Base-by-base conservation (phyloP, 768 basidiomycete species). In the Lyophyllum semitale region DNA sequence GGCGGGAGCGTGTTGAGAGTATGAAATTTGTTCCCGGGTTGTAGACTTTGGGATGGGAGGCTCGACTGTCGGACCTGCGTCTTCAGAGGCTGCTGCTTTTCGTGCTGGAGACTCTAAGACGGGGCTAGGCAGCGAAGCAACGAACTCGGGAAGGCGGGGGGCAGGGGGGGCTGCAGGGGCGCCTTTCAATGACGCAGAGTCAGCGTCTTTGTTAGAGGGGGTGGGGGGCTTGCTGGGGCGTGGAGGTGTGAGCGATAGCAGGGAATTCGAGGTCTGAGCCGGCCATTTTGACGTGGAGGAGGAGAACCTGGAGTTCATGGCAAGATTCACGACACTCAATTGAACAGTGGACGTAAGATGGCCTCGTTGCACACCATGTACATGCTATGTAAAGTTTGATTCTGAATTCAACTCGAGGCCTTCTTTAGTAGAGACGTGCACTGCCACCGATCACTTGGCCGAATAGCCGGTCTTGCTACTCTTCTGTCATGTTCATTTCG, bases 51-150 rank as follows among this genome's bases (percentile, higher is more conserved):
- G n/a, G n/a, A n/a, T n/a, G n/a, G 84, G 81, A 26, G 73, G 74
- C 0, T 69, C 77, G 20, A 66, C 50, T 4, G 63, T 63, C 7
- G 63, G 54, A 27, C 71, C 73, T 8, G 71, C 63, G 13, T 69
- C 68, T 30, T 58, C 59, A 27, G 72, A 57, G 3, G 73, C 78
- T 13, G 76, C 81, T 8, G 75, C 78, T 61, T 86, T 84, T 23
- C 85, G 78, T 8, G 77, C 78, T 26, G 88, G 87, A 2, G 85
- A 88, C 65, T 91, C 89, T 1, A 82, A 75, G 54, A 91, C 88
- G 3, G 89, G 87, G 57, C 84, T 86, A 9, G 86, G 85, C 12
- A 23, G 63, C 43, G 12, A 63, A 52, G 4, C 60, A 51, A 13
- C 59, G 54, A 26, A 64, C 43, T 47, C 51, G 12, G 72, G 57